A percentile compares a stretch with the other conserved stretches of the same genome.
phyloP scores from a whole-genome alignment of 192 early-diverging fungal genomes.

The Coemansia reversa region DNA sequence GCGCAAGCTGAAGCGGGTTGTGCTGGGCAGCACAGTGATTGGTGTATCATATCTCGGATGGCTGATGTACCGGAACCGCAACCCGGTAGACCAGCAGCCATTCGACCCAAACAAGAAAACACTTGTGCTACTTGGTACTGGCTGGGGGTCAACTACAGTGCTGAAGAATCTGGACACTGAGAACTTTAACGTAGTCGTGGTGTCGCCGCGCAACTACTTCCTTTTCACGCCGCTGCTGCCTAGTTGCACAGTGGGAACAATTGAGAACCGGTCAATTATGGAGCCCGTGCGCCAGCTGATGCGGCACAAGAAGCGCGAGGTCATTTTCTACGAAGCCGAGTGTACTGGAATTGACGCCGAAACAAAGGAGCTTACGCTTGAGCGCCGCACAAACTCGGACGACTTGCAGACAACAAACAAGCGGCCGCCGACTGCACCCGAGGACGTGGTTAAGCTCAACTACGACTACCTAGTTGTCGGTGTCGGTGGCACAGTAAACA shows the following conservation, averaged over 20 bases:
- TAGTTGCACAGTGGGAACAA: constrained; percentile 82
- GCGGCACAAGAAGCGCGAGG: constrained; percentile 80
- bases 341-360: constrained; percentile 86
- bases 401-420: constrained; percentile 47
- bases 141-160: constrained; percentile 55
- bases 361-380: constrained; percentile 74
- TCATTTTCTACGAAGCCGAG: constrained; percentile 86
- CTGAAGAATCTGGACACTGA: constrained; percentile 74
- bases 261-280: constrained; percentile 84
- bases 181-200: constrained; percentile 75
- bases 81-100: constrained; percentile 39
- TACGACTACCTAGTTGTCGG: constrained; percentile 85
- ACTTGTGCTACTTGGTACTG: constrained; percentile 44
- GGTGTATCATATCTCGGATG: constrained; percentile 39
- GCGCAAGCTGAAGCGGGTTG: constrained; percentile 40
- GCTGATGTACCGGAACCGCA: constrained; percentile 52
- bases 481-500: constrained; percentile 79
- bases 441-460: constrained; percentile 37
- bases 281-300: constrained; percentile 84
- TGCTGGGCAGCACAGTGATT: constrained; percentile 23
- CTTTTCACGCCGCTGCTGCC: constrained; percentile 72
- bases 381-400: constrained; percentile 66
- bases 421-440: constrained; percentile 50
- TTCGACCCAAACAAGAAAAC: constrained; percentile 50
- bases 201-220: constrained; percentile 88